Base-by-base conservation (phyloP, 345 rosid species). In the Euphorbia tirucalli region DNA sequence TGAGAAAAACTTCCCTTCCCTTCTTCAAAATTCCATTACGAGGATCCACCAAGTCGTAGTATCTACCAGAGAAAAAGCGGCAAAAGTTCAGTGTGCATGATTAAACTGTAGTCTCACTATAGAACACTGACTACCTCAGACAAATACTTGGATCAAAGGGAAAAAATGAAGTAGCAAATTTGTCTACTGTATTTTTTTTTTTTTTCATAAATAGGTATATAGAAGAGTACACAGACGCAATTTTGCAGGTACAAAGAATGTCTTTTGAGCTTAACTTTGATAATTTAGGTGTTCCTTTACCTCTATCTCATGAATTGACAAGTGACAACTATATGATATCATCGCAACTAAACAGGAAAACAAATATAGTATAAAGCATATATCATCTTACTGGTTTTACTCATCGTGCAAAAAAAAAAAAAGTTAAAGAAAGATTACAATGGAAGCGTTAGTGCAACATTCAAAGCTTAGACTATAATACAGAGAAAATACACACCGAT, bases 1-100 rank as follows among this genome's bases (percentile, higher is more conserved):
- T 88, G 77, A 95, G 86, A 67, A 95, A 85, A 81, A 90, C 78
- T 79, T 95, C 97, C 84, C 96, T 88, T 8, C 93, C 97, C 82
- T 86, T 90, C 79, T 81, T 85, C 80, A 95, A 80, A 72, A 93
- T 85, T 49, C 93, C 98, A 77, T 82, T 82, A 9, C 78, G 85
- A 73, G 88, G 82, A 83, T 87, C 90, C 70, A 86, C 97, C 84
- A 90, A 83, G 67, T 92, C 93, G 77, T 95, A 92, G 79, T 86
- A 90, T 73, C 99, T 91, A 81, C 2, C 61, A 72, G 22, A 62
- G 11, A 75, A 68, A 35, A 56, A 13, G 25, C 32, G 58, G 69
- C 39, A 70, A 7, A 78, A 73, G 64, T 61, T 74, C 73, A 57
- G 57, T 55, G 65, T 55, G 59, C 59, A 43, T 46, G 66, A 27